Evolutionary conservation across 2,329 filamentous ascomycete genomes (phyloP).

Genomic region (Hypoxylon sp.): DNA sequence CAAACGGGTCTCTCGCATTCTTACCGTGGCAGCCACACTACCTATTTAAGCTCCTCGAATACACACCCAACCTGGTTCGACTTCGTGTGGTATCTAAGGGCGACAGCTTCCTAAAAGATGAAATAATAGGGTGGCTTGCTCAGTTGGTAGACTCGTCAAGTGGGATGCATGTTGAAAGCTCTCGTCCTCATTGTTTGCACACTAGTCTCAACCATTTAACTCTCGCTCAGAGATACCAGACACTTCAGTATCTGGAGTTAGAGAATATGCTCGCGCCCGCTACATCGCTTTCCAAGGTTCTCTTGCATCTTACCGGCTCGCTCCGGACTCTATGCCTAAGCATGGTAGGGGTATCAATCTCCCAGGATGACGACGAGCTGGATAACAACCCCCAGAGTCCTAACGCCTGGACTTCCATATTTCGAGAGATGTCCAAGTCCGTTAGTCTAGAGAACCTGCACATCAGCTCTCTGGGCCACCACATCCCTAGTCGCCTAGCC

Average conservation of each 20-base stretch:
- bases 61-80: constrained; percentile 43
- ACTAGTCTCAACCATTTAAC: constrained; percentile 13
- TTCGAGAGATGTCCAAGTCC: constrained; percentile 36
- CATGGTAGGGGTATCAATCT: constrained; percentile 38
- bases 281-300: constrained; percentile 29
- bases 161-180: background rate
- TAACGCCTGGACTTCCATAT: constrained; percentile 47
- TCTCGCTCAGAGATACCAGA: constrained; percentile 29
- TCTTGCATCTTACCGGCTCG: constrained; percentile 38
- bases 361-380: constrained; percentile 41
- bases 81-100: constrained; percentile 44
- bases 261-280: constrained; percentile 44
- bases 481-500: constrained; percentile 37
- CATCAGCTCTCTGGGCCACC: constrained; percentile 40
- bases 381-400: constrained; percentile 42
- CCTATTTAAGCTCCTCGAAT: constrained; percentile 45
- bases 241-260: constrained; percentile 41
- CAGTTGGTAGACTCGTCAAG: constrained; percentile 23
- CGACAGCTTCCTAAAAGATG: constrained; percentile 40
- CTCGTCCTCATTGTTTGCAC: background rate
- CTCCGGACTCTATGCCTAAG: constrained; percentile 39
- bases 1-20: constrained; percentile 43
- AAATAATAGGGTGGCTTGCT: constrained; percentile 46
- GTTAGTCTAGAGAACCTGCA: constrained; percentile 37
- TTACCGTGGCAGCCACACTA: constrained; percentile 47